Base-by-base conservation (phyloP, 805 yeast genomes). In the Metschnikowia aberdeeniae region DNA sequence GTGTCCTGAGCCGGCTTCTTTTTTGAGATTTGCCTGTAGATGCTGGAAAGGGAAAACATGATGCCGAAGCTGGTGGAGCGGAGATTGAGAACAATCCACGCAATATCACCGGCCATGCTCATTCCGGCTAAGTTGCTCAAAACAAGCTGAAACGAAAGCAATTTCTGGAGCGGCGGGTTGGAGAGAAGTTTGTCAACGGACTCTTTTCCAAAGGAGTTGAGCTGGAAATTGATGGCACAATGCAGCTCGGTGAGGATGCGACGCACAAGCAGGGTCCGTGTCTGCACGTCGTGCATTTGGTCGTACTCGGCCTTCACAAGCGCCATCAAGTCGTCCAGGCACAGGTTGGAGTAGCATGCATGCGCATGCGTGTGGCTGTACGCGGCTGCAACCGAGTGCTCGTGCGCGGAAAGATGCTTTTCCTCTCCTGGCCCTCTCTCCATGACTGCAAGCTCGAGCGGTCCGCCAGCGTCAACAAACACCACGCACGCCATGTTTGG, bases 101-200 rank as follows among this genome's bases (percentile, higher is more conserved):
- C 85, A 34, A 84, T 66, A 50, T 75, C 78, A 14, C 69, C 66
- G 37, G 57, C 55, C 20, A 64, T 51, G 17, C 73, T 76, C 1
- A 49, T 44, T 6, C 49, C 49, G 34, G 56, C 54, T 36, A 61
- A 42, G 50, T 67, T 74, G 11, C 93, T 92, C 33, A 88, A 59
- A 0, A 81, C 68, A 45, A 84, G 69, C 57, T 88, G 95, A 42
- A 88, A 66, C 12, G 88, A 78, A 30, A 88, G 64, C 39, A 89
- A 65, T 43, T 84, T 75, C 57, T 87, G 96, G 42, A 86, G 69
- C 1, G 93, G 89, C 10, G 92, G 92, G 55, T 82, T 82, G 14
- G 83, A 82, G 33, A 88, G 65, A 49, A 87, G 68, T 56, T 83
- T 82, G 56, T 88, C 96, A 2, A 85, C 81, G 40, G 82, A 85